A percentile compares a stretch with the other conserved stretches of the same genome.
phyloP scores from a whole-genome alignment of 2,329 filamentous ascomycete genomes.

The Penicillium sp. region DNA sequence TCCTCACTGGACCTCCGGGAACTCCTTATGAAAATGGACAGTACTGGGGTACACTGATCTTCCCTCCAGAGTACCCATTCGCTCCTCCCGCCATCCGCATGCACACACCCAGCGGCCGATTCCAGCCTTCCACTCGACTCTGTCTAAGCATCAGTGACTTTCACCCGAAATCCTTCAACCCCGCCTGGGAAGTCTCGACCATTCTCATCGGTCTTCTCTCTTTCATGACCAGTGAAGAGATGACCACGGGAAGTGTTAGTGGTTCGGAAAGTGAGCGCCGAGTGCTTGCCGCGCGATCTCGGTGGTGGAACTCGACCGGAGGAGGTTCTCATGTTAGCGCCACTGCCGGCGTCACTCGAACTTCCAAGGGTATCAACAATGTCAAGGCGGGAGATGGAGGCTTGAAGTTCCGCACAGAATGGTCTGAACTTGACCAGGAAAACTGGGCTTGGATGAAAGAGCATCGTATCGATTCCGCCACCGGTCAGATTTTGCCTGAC shows the following conservation, averaged over 20 bases:
- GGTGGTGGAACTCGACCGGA: constrained; percentile 97
- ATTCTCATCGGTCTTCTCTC: constrained; percentile 91
- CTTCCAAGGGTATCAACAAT: constrained; percentile 67
- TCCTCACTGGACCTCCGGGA: constrained; percentile 88
- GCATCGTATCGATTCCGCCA: constrained; percentile 72
- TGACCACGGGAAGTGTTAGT: constrained; percentile 89
- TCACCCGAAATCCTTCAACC: constrained; percentile 97
- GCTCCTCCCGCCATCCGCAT: constrained; percentile 96
- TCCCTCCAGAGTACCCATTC: constrained; percentile 95
- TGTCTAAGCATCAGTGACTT: constrained; percentile 97
- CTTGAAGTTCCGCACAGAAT: constrained; percentile 82
- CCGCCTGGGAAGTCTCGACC: constrained; percentile 95
- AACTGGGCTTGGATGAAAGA: constrained; percentile 92
- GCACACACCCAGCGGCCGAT: constrained; percentile 95
- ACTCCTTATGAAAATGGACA: constrained; percentile 94
- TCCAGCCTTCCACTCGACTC: constrained; percentile 85
- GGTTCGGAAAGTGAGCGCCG: constrained; percentile 74
- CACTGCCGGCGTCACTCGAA: constrained; percentile 51
- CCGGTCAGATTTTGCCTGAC: constrained; percentile 65
- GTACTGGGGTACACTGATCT: constrained; percentile 96
- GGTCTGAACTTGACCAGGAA: constrained; percentile 82
- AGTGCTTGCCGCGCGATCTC: constrained; percentile 70
- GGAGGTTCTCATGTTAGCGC: constrained; percentile 66
- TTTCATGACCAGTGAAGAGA: constrained; percentile 98
- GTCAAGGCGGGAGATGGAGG: constrained; percentile 91